Conservation (phyloP, 768 basidiomycete species). For the Rhodotorula taiwanensis region DNA sequence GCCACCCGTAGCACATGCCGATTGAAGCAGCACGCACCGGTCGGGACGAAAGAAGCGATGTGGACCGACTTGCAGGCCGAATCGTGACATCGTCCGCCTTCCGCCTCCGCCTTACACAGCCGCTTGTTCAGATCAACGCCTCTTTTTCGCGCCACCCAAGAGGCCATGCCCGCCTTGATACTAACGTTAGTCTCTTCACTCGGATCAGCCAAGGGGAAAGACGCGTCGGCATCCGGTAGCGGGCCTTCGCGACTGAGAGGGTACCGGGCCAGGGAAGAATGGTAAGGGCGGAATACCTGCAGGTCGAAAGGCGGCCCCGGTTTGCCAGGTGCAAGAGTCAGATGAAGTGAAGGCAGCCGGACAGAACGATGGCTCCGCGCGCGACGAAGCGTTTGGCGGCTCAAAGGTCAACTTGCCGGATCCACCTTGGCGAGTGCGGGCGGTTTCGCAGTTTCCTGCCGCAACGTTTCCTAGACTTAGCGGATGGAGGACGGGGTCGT, state of each 20-base stretch:
- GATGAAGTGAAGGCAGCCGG: no score
- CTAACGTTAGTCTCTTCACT: constrained; percentile 14
- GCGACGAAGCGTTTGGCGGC: no score
- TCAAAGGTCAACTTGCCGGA: constrained; percentile 28
- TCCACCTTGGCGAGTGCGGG: no score
- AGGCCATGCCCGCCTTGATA: no score
- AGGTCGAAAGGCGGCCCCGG: no score
- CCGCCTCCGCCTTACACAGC: constrained; percentile 22
- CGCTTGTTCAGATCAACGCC: constrained; percentile 7
- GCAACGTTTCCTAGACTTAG: no score
- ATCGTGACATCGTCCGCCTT: constrained; percentile 18
- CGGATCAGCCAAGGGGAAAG: background rate
- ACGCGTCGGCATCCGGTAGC: background rate
- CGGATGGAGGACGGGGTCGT: no score
- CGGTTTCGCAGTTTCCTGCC: no score
- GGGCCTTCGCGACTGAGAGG: constrained; percentile 10
- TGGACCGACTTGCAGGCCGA: constrained; percentile 12
- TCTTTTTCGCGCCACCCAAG: constrained; percentile 17
- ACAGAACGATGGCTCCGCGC: no score
- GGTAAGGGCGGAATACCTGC: constrained; percentile 27
- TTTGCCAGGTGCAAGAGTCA: no score
- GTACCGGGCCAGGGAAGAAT: constrained; percentile 19
- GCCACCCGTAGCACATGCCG: background rate
- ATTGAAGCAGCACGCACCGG: constrained; percentile 7
- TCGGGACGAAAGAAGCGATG: constrained; percentile 2